Conservation (phyloP, 208 protist species). For the Lotmaria passim region DNA sequence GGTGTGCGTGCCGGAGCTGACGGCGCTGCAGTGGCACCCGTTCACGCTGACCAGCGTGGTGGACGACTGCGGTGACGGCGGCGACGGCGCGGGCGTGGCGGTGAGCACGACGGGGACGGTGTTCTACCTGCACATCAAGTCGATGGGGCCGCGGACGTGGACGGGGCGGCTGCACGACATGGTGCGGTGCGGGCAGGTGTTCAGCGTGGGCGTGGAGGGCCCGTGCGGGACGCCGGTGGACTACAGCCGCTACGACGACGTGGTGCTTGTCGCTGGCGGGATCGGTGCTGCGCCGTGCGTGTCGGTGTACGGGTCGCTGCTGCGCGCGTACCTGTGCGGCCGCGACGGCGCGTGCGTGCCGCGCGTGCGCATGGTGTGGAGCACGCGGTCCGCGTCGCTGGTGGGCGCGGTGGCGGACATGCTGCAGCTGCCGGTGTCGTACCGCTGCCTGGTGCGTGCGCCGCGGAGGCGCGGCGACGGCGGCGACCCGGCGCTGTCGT, state of each 20-base stretch:
- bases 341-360: not conserved
- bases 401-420: slow-evolving; percentile 20
- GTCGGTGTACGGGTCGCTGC: slow-evolving; percentile 42
- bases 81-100: not conserved
- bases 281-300: slow-evolving; percentile 57
- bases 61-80: slow-evolving; percentile 13
- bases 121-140: slow-evolving; percentile 53
- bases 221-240: slow-evolving; percentile 47
- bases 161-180: slow-evolving; percentile 43
- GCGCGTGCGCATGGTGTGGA: slow-evolving; percentile 27
- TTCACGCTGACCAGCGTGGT: slow-evolving; percentile 52
- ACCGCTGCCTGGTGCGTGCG: slow-evolving; percentile 1
- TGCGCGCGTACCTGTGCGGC: slow-evolving; percentile 2
- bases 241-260: slow-evolving; percentile 36
- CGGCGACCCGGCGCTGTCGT: too few relatives aligned
- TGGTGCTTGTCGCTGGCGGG: slow-evolving; percentile 54
- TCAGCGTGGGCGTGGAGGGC: slow-evolving; percentile 51
- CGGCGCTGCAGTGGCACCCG: slow-evolving; percentile 72
- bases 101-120: slow-evolving; percentile 16
- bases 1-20: slow-evolving; percentile 60
- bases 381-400: slow-evolving; percentile 22
- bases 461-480: not conserved
- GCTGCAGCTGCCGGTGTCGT: slow-evolving; percentile 22
- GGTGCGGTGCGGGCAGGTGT: slow-evolving; percentile 20
- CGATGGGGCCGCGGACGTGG: slow-evolving; percentile 56